Base-by-base conservation (phyloP, 495 filamentous ascomycete genomes). In the Aspergillus biplanus region DNA sequence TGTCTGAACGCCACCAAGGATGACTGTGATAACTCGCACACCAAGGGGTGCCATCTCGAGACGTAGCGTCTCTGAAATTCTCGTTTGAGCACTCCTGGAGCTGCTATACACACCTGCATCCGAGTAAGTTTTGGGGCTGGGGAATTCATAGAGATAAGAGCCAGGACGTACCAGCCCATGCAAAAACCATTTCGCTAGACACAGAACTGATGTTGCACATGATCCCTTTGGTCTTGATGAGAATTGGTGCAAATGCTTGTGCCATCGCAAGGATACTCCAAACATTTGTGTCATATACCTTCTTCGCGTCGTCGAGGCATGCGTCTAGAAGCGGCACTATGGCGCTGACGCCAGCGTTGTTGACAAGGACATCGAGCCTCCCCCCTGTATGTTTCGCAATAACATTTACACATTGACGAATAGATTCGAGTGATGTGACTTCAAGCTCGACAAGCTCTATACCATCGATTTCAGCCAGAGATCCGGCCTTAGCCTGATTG, bases 281-380 rank as follows among this genome's bases (percentile, higher is more conserved):
- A 47, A 81, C 66, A 59, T 85, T 85, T 5, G 74, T 62, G 47
- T 83, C 80, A 64, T 77, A 83, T n/a, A 82, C 65, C 61, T 66
- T 60, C 49, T 70, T 76, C 7, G 74, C 76, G 13, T 70, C 69
- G 9, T 65, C 67, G n/a, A 80, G 58, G 8, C 72, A 65, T 8
- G 67, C 50, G 55, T 83, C 76, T 7, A 78, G 56, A 0, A 75
- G 47, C 5, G 80, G 80, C 57, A 74, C 65, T 7, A 68, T 60
- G 44, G 53, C 64, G 18, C 57, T 69, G 12, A 59, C 63, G 31
- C 75, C 76, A 18, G 81, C 80, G 62, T 80, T 82, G 65, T 77
- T 81, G 59, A 82, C 71, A 0, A 84, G 71, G 32, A 69, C 62
- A 56, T 81, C 75, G 8, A 82, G 72, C 7, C n/a, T 65, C 3